phyloP scores from a whole-genome alignment of 352 stramenopile genomes.

The Pythium brassicae region DNA sequence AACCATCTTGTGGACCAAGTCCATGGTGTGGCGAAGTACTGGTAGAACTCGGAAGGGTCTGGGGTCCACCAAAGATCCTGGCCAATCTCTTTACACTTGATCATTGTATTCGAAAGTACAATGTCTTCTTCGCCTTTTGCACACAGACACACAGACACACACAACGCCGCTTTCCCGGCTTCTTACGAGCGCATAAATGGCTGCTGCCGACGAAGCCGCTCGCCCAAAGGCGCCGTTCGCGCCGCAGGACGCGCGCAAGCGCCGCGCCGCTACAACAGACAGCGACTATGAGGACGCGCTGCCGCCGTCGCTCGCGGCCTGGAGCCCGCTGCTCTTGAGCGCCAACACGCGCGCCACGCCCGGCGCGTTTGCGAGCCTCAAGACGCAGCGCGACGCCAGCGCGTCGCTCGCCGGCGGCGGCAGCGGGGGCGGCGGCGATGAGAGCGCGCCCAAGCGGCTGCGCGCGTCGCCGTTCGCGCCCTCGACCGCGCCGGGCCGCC shows the following conservation, averaged over 20 bases:
- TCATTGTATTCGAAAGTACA: too few species aligned
- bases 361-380: background rate
- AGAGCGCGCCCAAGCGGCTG: background rate
- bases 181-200: background rate
- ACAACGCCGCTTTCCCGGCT: too few species aligned
- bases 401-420: background rate
- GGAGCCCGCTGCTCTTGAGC: background rate
- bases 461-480: background rate
- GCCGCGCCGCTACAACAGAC: background rate
- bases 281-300: too few species aligned
- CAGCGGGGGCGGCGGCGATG: background rate
- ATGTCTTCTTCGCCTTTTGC: too few species aligned
- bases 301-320: background rate
- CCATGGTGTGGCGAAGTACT: too few species aligned
- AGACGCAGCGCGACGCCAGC: background rate
- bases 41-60: too few species aligned
- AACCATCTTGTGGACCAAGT: too few species aligned
- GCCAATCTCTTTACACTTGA: too few species aligned
- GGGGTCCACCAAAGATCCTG: too few species aligned
- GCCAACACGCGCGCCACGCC: background rate
- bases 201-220: background rate
- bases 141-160: too few species aligned
- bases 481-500: background rate
- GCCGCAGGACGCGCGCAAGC: background rate
- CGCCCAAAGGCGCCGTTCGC: background rate